Evolutionary conservation across 345 rosid species (phyloP), one percentile per base, ranked within the genome.

Genomic region (Excoecaria agallocha): DNA sequence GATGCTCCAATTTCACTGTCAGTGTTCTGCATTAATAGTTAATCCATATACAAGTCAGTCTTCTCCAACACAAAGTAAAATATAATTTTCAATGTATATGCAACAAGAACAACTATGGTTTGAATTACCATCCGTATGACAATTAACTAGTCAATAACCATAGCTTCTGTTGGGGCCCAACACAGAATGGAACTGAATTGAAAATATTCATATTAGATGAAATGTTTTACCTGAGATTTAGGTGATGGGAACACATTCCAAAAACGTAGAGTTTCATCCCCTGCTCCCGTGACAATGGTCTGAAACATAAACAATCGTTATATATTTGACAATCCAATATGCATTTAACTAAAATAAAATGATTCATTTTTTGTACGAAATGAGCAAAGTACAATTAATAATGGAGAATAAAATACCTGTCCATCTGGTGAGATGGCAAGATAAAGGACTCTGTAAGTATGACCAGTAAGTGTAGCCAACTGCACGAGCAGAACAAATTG

Each of bases 351-450:
- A 65, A 11, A 69, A 37, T 13, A 30, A 39, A 66, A 20, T 30
- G 39, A 51, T 38, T 41, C 62, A 49, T 62, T 20, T 74, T 60
- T 70, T 30, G 20, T 9, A 62, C 54, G 49, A 55, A 72, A 66
- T 65, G 25, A 2, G 16, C 9, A 64, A 22, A 45, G 25, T 38
- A 73, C n/a, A 49, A 48, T 38, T 41, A 57, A 8, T 16, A 63
- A 24, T 17, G 30, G 57, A 38, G n/a, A 11, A 74, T 48, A 66
- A 58, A 77, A 45, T 85, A 93, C 99, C 96, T 96, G 98, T 78
- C 99, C 99, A 74, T 96, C 99, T 1, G 99, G 99, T 71, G 99
- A 96, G 65, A 93, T 91, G 11, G 99, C 99, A 79, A 96, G 99
- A 85, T 91, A 96, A 73, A 96, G 98, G 74, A 96, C 99, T 71